These are phyloP conservation scores for Neurospora africana DNA, from an alignment of 495 filamentous ascomycete species.

Conservation along the genomic window DNA sequence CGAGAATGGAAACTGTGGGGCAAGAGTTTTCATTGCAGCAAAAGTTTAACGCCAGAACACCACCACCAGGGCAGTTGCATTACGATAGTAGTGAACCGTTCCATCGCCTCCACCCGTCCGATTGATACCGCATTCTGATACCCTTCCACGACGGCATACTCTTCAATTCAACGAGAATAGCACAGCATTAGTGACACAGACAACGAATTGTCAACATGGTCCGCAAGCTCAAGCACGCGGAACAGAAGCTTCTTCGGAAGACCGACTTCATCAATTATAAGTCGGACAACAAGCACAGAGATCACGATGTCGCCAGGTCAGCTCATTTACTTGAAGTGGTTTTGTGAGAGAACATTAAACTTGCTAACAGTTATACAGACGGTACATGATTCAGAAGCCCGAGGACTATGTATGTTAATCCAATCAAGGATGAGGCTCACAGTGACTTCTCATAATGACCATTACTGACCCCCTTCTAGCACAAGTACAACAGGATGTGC, in stretches of 20 bases:
- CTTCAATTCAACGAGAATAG: not conserved
- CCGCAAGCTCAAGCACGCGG: conserved; percentile 75
- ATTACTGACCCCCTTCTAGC: conserved; percentile 37
- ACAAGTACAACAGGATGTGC: conserved; percentile 78
- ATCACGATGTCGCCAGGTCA: conserved; percentile 50
- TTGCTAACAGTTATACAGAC: conserved; percentile 27
- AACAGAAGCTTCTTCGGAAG: conserved; percentile 70
- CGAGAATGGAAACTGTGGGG: conserved; percentile 13
- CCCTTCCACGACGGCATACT: not conserved
- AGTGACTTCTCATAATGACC: not conserved
- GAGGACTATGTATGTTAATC: conserved; percentile 41
- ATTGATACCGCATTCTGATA: not conserved
- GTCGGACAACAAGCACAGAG: conserved; percentile 75
- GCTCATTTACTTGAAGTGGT: not conserved
- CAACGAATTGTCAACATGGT: conserved; percentile 50
- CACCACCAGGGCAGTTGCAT: not conserved
- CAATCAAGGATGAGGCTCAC: conserved; percentile 56
- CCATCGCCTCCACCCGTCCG: not conserved
- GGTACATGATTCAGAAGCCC: conserved; percentile 81
- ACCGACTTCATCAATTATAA: conserved; percentile 94
- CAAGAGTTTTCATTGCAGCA: not conserved
- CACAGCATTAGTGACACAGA: not conserved
- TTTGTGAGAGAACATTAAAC: not conserved
- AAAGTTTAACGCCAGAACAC: not conserved
- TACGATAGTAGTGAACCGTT: not conserved